Evolutionary conservation across 1,284 basidiomycete species (phyloP).

Genomic region (Stereum hirsutum): DNA sequence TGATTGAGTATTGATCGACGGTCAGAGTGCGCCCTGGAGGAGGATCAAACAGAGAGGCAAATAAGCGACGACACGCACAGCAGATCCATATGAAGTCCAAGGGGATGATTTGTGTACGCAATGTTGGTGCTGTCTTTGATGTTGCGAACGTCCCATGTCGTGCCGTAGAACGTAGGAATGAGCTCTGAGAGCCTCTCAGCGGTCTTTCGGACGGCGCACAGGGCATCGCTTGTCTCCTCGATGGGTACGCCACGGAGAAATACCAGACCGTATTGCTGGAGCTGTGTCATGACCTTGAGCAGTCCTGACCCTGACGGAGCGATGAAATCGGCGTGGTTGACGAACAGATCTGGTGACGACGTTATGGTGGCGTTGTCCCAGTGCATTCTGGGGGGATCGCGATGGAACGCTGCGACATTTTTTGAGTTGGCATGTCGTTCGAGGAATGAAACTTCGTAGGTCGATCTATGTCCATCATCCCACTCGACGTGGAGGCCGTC

Average conservation of each 20-base stretch:
- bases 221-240: conserved; percentile 38
- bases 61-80: conserved; percentile 43
- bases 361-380: conserved; percentile 32
- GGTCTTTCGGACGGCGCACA: conserved; percentile 60
- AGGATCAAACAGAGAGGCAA: neutral
- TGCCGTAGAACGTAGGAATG: conserved; percentile 86
- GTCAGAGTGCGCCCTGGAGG: neutral
- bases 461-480: conserved; percentile 49
- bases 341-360: conserved; percentile 30
- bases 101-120: conserved; percentile 87
- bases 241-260: conserved; percentile 55
- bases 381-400: conserved; percentile 20
- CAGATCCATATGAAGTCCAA: conserved; percentile 91
- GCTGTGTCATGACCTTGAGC: conserved; percentile 43
- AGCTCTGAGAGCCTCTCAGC: conserved; percentile 68
- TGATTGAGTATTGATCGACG: neutral
- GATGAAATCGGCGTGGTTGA: conserved; percentile 38
- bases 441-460: conserved; percentile 41
- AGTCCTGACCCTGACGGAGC: conserved; percentile 35
- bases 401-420: conserved; percentile 28
- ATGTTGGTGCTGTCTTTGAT: conserved; percentile 78
- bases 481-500: conserved; percentile 45
- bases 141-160: conserved; percentile 85
- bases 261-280: conserved; percentile 44
- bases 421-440: conserved; percentile 22